Evolutionary conservation across 768 basidiomycete genomes (phyloP).

Genomic region (Mycena vitilis): DNA sequence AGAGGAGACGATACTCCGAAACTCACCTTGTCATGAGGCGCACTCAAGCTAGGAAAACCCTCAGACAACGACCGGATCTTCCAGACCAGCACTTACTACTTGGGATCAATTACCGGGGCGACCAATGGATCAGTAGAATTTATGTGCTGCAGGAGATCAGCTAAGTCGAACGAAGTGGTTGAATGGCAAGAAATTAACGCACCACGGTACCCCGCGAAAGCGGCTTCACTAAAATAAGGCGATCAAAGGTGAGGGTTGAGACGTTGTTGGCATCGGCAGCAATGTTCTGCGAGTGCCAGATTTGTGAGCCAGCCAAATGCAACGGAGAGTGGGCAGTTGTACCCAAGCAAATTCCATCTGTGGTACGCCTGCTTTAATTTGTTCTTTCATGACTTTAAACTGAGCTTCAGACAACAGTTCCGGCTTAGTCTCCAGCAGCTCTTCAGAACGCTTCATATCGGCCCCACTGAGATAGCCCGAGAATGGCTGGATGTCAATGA

Average conservation of each 20-base stretch:
- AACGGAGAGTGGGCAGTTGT: neutral
- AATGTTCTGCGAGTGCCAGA: constrained; percentile 2
- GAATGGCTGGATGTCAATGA: constrained; percentile 27
- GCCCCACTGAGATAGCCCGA: constrained; percentile 11
- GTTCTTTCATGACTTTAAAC: constrained; percentile 22
- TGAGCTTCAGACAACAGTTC: constrained; percentile 20
- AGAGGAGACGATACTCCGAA: no score
- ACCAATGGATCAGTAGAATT: constrained; percentile 26
- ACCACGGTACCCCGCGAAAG: constrained; percentile 30
- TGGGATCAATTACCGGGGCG: constrained; percentile 28
- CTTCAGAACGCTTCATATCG: constrained; percentile 11
- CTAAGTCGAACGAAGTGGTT: no score
- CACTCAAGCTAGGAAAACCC: constrained; percentile 9
- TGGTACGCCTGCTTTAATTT: constrained; percentile 21
- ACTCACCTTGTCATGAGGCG: constrained; percentile 25
- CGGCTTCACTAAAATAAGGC: constrained; percentile 24
- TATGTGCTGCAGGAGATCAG: constrained; percentile 12
- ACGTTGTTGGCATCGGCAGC: constrained; percentile 27
- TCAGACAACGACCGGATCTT: neutral
- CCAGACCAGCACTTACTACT: constrained; percentile 22
- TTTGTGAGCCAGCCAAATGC: neutral
- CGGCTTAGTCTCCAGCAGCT: constrained; percentile 23
- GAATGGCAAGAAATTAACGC: neutral
- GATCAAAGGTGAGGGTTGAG: constrained; percentile 25
- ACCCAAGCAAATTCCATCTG: constrained; percentile 34